phyloP scores from a whole-genome alignment of 441 rosid species.

The Gossypium aridum region DNA sequence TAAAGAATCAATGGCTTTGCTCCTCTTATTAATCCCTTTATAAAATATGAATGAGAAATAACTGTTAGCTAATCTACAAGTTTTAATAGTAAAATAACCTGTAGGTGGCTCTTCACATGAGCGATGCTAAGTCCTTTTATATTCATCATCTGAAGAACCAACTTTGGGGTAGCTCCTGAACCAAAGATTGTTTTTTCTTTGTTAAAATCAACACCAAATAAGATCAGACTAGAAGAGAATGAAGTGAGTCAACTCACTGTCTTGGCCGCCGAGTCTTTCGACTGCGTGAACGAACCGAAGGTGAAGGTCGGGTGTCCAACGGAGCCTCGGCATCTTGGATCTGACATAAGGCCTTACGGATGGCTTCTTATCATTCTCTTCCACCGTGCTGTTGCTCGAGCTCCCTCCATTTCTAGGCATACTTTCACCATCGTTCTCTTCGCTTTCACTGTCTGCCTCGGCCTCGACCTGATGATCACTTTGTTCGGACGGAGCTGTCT shows the following conservation, averaged over 20 bases:
- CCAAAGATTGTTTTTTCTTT: neutral
- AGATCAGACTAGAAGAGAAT: neutral
- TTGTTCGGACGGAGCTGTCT: conserved; percentile 20
- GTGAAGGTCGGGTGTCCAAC: conserved; percentile 95
- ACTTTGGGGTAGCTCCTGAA: conserved; percentile 78
- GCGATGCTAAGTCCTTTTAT: conserved; percentile 91
- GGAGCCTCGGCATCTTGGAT: conserved; percentile 84
- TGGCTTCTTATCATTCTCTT: conserved; percentile 55
- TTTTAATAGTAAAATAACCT: conserved; percentile 34
- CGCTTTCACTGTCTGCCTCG: conserved; percentile 22
- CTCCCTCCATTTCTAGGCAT: conserved; percentile 33
- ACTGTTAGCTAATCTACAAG: neutral
- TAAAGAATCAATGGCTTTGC: neutral
- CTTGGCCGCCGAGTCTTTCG: conserved; percentile 86
- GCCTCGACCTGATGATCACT: conserved; percentile 17
- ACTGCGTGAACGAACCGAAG: conserved; percentile 69
- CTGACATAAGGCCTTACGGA: conserved; percentile 73
- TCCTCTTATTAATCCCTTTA: neutral
- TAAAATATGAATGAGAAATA: neutral
- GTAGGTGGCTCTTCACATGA: conserved; percentile 90
- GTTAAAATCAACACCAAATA: neutral
- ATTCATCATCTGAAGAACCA: conserved; percentile 84
- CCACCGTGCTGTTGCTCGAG: conserved; percentile 84
- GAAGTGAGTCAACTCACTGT: conserved; percentile 38
- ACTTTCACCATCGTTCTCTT: conserved; percentile 39